Base-by-base conservation (phyloP, 2,329 filamentous ascomycete species). In the Beauveria brongniartii region DNA sequence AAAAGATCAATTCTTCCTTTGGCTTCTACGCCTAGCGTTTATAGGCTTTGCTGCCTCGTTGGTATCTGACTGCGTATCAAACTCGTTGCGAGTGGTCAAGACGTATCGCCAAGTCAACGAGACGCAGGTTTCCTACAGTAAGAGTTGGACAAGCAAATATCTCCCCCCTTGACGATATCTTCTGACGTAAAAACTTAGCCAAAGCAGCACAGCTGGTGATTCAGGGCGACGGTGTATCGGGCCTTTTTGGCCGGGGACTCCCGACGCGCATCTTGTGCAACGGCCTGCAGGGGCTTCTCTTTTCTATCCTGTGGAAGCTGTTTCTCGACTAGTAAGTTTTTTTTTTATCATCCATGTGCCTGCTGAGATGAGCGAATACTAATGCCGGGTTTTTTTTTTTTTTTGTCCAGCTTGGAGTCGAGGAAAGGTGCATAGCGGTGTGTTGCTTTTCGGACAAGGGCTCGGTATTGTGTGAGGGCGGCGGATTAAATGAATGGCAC, bases 61-160 rank as follows among this genome's bases (percentile, higher is more conserved):
- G 18, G 68, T 80, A 0, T 80, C 77, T 0, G 78, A 80, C 47
- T 73, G 74, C 0, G 71, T 80, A 3, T 80, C 78, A 2, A 80
- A 80, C 64, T 79, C 78, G 0, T 54, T 80, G 48, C 67, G 77
- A 28, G 78, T 80, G 0, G 73, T 80, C 5, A 80, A 80, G 67
- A 80, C 78, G 0, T 80, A 79, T 61, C 76, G 78, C 1, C 78
- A 80, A 63, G 78, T 80, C 62, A 80, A 80, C 56, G 77, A 79
- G 20, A 77, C 71, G 4, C 70, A 77, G 51, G 72, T 80, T 1
- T 78, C 78, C 2, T 80, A 80, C 46, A 62, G 77, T 79, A 68
- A 68, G 70, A 41, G 12, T 40, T 41, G 5, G 7, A 8, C 7
- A 24, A 22, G 34, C 26, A 3, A 20, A 18, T 10, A 12, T 8